Evolutionary conservation across 768 basidiomycete species (phyloP).

Genomic region (Podaxis mareebaensis): DNA sequence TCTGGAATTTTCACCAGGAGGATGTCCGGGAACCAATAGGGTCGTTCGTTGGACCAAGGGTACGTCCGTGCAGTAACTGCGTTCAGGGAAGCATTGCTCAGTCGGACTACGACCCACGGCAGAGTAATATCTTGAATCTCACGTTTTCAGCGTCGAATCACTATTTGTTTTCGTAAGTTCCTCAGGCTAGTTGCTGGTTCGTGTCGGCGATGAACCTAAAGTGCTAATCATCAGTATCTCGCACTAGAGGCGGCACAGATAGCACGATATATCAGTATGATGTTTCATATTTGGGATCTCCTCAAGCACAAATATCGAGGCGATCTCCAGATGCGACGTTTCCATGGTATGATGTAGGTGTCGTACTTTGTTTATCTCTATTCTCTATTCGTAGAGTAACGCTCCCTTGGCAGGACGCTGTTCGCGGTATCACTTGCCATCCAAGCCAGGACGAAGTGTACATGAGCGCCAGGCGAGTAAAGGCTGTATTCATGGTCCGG

Average conservation of each 20-base stretch:
- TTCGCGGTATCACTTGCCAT: slow-evolving; percentile 67
- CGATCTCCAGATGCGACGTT: slow-evolving; percentile 17
- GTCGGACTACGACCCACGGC: slow-evolving; percentile 2
- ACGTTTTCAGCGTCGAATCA: slow-evolving; percentile 69
- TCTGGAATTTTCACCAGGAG: slow-evolving; percentile 72
- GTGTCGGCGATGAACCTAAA: slow-evolving; percentile 9
- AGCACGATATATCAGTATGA: slow-evolving; percentile 55
- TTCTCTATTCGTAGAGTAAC: background rate
- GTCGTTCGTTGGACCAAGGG: slow-evolving; percentile 48
- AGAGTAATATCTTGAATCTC: slow-evolving; percentile 74
- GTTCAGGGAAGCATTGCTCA: background rate
- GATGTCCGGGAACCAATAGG: slow-evolving; percentile 43
- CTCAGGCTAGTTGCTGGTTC: slow-evolving; percentile 15
- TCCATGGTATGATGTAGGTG: slow-evolving; percentile 25
- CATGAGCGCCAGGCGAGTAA: slow-evolving; percentile 62
- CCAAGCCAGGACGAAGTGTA: slow-evolving; percentile 68
- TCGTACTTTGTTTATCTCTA: background rate
- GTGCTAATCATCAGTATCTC: background rate
- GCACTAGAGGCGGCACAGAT: slow-evolving; percentile 55
- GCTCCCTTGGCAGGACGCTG: slow-evolving; percentile 48
- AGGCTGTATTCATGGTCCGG: slow-evolving; percentile 16
- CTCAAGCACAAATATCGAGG: slow-evolving; percentile 16
- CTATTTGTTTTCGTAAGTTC: slow-evolving; percentile 63
- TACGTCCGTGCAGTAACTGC: slow-evolving; percentile 23
- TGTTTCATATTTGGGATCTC: slow-evolving; percentile 36